Evolutionary conservation across 768 basidiomycete genomes (phyloP).

Genomic region (Tubosaeta sp.): DNA sequence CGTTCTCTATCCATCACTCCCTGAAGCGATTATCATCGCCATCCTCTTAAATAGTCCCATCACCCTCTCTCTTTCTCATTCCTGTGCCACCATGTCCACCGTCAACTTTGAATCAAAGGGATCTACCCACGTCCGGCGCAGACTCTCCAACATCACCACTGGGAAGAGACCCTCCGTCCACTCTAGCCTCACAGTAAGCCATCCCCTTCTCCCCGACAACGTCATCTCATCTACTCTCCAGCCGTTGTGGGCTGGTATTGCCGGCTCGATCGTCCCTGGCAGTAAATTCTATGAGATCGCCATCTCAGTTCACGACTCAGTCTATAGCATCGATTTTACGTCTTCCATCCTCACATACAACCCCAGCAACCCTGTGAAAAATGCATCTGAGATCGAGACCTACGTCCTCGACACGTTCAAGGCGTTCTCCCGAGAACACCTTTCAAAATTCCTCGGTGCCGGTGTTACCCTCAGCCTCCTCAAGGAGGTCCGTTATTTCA

Average conservation of each 20-base stretch:
- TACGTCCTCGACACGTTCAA: slow-evolving; percentile 62
- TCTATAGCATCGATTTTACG: slow-evolving; percentile 77
- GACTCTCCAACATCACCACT: slow-evolving; percentile 57
- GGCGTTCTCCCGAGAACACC: slow-evolving; percentile 69
- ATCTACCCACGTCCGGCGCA: slow-evolving; percentile 59
- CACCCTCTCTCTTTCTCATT: slow-evolving; percentile 13
- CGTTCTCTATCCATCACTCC: slow-evolving; percentile 4
- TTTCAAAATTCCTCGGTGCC: slow-evolving; percentile 84
- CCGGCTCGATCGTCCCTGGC: slow-evolving; percentile 57
- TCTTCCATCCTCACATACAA: slow-evolving; percentile 53
- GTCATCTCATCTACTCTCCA: slow-evolving; percentile 30
- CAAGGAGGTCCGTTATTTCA: slow-evolving; percentile 44
- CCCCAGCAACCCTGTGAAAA: slow-evolving; percentile 48
- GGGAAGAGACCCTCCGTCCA: slow-evolving; percentile 51
- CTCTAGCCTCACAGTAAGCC: slow-evolving; percentile 63
- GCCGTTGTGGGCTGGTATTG: slow-evolving; percentile 89
- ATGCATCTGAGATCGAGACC: slow-evolving; percentile 56
- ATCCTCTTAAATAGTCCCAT: slow-evolving; percentile 33
- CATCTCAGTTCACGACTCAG: slow-evolving; percentile 78
- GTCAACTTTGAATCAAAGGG: slow-evolving; percentile 56
- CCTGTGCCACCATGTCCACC: slow-evolving; percentile 47
- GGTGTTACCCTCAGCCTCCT: slow-evolving; percentile 71
- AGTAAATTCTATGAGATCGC: slow-evolving; percentile 65
- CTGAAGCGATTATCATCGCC: slow-evolving; percentile 8
- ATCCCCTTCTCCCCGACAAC: neutral